Percentiles rank a stretch among this genome's conserved stretches.
Conservation (phyloP, 164 flowering plant genomes). For the Dillenia suffruticosa region DNA sequence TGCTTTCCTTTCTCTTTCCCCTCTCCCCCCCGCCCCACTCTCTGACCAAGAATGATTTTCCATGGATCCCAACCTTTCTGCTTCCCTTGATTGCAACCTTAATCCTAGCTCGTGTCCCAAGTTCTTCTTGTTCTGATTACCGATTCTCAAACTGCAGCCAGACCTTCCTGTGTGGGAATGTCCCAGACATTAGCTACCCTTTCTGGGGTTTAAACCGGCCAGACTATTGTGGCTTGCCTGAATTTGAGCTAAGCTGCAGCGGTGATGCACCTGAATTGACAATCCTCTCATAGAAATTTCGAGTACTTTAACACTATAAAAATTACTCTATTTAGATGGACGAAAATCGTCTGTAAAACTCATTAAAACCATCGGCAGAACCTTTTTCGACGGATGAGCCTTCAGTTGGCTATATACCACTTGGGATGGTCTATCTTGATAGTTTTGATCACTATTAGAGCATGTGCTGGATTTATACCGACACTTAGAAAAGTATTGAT, state of each 20-base stretch:
- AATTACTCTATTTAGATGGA: too few relatives aligned
- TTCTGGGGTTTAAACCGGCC: constrained; percentile 39
- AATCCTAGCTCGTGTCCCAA: constrained; percentile 1
- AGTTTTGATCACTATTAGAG: too few relatives aligned
- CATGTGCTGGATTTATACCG: too few relatives aligned
- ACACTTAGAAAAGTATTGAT: too few relatives aligned
- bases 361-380: too few relatives aligned
- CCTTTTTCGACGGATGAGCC: too few relatives aligned
- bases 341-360: too few relatives aligned
- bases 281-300: constrained; percentile 8
- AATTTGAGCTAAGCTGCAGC: constrained; percentile 28
- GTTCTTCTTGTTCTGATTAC: constrained; percentile 1
- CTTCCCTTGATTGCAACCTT: background rate
- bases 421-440: too few relatives aligned
- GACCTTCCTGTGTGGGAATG: constrained; percentile 18
- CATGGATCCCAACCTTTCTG: background rate
- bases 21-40: too few relatives aligned
- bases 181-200: constrained; percentile 27
- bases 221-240: constrained; percentile 32
- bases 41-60: constrained; percentile 6
- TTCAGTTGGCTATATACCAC: too few relatives aligned
- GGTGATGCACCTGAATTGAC: constrained; percentile 8
- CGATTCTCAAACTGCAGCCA: constrained; percentile 21
- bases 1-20: too few relatives aligned
- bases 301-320: too few relatives aligned